Conservation (phyloP, 495 filamentous ascomycete genomes). For the Gamarada debralockiae region DNA sequence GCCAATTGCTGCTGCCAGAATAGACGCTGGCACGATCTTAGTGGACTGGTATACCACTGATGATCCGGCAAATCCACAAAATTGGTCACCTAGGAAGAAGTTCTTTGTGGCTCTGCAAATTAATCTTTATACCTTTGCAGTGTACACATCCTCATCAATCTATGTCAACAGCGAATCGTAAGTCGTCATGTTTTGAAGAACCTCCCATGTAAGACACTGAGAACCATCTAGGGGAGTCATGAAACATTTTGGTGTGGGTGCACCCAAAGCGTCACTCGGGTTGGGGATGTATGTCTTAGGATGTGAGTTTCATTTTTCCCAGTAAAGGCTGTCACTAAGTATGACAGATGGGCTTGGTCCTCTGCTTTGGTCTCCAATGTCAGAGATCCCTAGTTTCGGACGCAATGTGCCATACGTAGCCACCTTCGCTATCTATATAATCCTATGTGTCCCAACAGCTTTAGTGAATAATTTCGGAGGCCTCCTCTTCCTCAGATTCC, state of each 20-base stretch:
- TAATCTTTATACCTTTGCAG: constrained; percentile 41
- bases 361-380: constrained; percentile 33
- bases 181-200: neutral
- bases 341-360: constrained; percentile 45
- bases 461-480: constrained; percentile 65
- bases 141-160: constrained; percentile 45
- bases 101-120: constrained; percentile 43
- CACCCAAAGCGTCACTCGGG: constrained; percentile 47
- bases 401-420: constrained; percentile 64
- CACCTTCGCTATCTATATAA: constrained; percentile 64
- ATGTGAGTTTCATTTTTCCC: constrained; percentile 9
- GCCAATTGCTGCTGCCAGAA: constrained; percentile 38
- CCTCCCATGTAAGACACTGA: neutral
- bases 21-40: constrained; percentile 44
- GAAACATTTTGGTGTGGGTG: constrained; percentile 45
- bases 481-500: constrained; percentile 67
- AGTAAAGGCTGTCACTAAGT: neutral
- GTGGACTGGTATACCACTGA: constrained; percentile 51
- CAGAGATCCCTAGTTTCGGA: constrained; percentile 59
- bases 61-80: constrained; percentile 51
- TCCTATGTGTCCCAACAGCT: constrained; percentile 71
- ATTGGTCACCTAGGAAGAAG: constrained; percentile 38
- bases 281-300: constrained; percentile 53
- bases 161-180: constrained; percentile 35
- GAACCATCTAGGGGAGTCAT: constrained; percentile 30